phyloP scores from a whole-genome alignment of 108 stramenopile species.

The Cyclostephanos invisitatus region DNA sequence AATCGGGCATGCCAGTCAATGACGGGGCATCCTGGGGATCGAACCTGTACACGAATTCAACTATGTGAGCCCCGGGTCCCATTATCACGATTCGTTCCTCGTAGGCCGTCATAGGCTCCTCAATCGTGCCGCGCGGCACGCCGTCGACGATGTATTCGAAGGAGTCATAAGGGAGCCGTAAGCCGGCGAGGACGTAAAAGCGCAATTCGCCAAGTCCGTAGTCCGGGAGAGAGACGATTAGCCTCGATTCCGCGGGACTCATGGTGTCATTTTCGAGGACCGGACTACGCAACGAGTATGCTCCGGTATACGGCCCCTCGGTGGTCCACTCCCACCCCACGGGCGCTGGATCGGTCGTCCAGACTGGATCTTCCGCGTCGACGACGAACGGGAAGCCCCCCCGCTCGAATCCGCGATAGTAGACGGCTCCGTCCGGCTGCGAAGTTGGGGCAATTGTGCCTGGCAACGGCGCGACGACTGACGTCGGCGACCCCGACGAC shows the following conservation, averaged over 20 bases:
- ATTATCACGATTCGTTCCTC: background rate
- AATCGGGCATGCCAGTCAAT: background rate
- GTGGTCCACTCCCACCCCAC: background rate
- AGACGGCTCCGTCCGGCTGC: background rate
- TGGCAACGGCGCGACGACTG: background rate
- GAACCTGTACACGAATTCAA: constrained; percentile 6
- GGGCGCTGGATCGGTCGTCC: background rate
- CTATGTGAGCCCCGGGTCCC: background rate
- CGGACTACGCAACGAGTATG: background rate
- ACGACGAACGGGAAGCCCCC: constrained; percentile 6
- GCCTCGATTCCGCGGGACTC: background rate
- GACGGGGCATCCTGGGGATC: background rate
- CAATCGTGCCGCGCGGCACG: background rate
- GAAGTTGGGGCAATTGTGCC: constrained; percentile 5
- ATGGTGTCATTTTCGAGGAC: constrained; percentile 7
- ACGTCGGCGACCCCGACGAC: no score
- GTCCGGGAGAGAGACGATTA: background rate
- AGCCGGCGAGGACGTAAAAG: background rate
- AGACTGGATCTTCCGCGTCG: constrained; percentile 4
- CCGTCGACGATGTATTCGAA: constrained; percentile 5
- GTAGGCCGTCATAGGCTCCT: background rate
- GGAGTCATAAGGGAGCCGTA: background rate
- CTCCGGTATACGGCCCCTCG: background rate
- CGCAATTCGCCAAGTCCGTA: constrained; percentile 1
- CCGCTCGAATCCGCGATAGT: constrained; percentile 8